phyloP scores from a whole-genome alignment of 2,329 filamentous ascomycete genomes.

The Neopestalotiopsis clavispora region DNA sequence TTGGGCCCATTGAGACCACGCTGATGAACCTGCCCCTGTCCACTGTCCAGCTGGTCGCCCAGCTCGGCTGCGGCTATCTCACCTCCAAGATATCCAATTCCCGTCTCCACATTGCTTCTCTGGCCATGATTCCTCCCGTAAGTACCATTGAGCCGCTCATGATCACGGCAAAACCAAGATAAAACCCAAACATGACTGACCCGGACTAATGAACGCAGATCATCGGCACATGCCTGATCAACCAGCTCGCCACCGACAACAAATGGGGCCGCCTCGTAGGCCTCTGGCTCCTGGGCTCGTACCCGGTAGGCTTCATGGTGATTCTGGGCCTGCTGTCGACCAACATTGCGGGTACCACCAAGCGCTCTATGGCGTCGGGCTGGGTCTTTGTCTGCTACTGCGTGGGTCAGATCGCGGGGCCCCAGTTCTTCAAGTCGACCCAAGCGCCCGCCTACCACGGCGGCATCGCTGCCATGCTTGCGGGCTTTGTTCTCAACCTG shows the following conservation, averaged over 20 bases:
- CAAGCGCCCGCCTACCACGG: slow-evolving; percentile 38
- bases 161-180: neutral
- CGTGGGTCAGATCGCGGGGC: slow-evolving; percentile 34
- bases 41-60: slow-evolving; percentile 28
- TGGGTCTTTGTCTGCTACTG: slow-evolving; percentile 38
- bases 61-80: slow-evolving; percentile 27
- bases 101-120: slow-evolving; percentile 32
- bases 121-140: slow-evolving; percentile 37
- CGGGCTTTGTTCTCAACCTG: slow-evolving; percentile 35
- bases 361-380: slow-evolving; percentile 33
- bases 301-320: slow-evolving; percentile 37
- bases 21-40: slow-evolving; percentile 32
- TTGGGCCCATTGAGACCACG: slow-evolving; percentile 28
- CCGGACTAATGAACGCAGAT: slow-evolving; percentile 26
- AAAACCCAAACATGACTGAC: neutral
- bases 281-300: slow-evolving; percentile 36
- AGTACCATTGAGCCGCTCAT: slow-evolving; percentile 4
- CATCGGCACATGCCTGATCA: slow-evolving; percentile 36
- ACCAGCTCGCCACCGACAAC: slow-evolving; percentile 30
- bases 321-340: slow-evolving; percentile 32
- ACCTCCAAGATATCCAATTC: slow-evolving; percentile 29
- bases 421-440: slow-evolving; percentile 36
- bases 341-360: slow-evolving; percentile 36
- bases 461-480: slow-evolving; percentile 39
- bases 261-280: slow-evolving; percentile 38